Evolutionary conservation across 2,329 filamentous ascomycete genomes (phyloP).

Genomic region (Pseudogymnoascus sp.): DNA sequence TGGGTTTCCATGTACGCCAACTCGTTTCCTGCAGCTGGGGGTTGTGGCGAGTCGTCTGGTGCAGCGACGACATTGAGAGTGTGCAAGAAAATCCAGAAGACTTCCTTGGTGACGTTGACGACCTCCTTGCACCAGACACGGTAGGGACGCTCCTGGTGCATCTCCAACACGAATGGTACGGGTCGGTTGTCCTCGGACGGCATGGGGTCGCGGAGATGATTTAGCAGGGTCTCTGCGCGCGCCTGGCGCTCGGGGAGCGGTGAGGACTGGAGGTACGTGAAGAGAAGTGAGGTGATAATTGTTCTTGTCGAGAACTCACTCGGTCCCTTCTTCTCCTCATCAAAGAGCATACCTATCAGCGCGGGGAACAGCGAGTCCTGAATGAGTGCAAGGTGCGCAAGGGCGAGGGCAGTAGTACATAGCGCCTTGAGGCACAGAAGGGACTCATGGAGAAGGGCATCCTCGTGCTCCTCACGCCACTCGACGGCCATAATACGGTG

Average conservation of each 20-base stretch:
- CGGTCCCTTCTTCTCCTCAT: slow-evolving; percentile 95
- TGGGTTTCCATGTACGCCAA: slow-evolving; percentile 59
- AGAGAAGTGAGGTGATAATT: slow-evolving; percentile 81
- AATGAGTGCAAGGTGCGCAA: slow-evolving; percentile 73
- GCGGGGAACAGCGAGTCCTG: slow-evolving; percentile 78
- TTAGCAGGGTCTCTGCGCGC: slow-evolving; percentile 65
- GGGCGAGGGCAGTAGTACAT: slow-evolving; percentile 80
- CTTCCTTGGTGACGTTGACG: slow-evolving; percentile 88
- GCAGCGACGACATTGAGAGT: slow-evolving; percentile 79
- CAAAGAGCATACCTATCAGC: slow-evolving; percentile 81
- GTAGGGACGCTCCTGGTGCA: slow-evolving; percentile 80
- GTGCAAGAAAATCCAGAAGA: slow-evolving; percentile 98
- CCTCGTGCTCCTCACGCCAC: slow-evolving; percentile 97
- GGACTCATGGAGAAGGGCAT: slow-evolving; percentile 83
- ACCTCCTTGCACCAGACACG: slow-evolving; percentile 92
- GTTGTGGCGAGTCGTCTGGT: slow-evolving; percentile 28
- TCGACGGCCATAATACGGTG: slow-evolving; percentile 92
- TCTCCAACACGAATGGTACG: slow-evolving; percentile 79
- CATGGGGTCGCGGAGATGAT: slow-evolving; percentile 71
- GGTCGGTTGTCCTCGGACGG: slow-evolving; percentile 68
- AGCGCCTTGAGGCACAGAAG: slow-evolving; percentile 89
- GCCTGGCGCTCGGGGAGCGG: slow-evolving; percentile 51
- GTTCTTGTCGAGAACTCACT: slow-evolving; percentile 92
- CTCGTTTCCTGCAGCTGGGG: slow-evolving; percentile 19
- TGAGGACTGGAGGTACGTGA: slow-evolving; percentile 74